Evolutionary conservation across 768 basidiomycete species (phyloP), one percentile per base, ranked within the genome.

Genomic region (Melanogaster broomeanus): DNA sequence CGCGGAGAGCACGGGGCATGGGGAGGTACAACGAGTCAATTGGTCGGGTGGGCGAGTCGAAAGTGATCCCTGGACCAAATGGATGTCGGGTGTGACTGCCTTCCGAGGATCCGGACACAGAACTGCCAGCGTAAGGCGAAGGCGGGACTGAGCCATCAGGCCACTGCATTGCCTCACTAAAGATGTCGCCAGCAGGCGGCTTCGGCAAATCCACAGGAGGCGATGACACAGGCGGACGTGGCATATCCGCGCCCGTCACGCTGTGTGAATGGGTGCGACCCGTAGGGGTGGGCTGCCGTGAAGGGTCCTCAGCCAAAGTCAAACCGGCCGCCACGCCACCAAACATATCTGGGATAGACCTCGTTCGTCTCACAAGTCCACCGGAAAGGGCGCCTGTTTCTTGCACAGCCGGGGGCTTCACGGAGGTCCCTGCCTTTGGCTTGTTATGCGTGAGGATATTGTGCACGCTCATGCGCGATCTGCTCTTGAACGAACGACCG

Each of bases 221-320:
- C n/a, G 55, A 54, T 3, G 64, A 50, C 12, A 66, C 37, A 1
- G 69, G 59, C 3, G 66, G 69, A 11, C 79, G 79, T 19, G 81
- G 78, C 40, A 82, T 72, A 51, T 91, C 87, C 12, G 79, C 82
- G 2, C 81, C 82, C 1, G 88, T 90, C 16, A 91, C 88, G 66
- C 87, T 90, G 56, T 88, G 85, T 3, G 89, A 89, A 60, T 91
- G 89, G 3, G 77, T 81, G 22, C 88, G 82, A 35, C 84, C 86
- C 1, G 71, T 66, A 4, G 68, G 58, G 0, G 66, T 59, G 19
- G 68, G 69, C 53, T 60, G 66, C 45, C 56, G 63, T 42, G 49
- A 70, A 33, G 56, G 57, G 21, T 59, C 62, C 71, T 52, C 70
- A 60, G 50, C 67, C 74, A 69, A 58, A 42, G 60, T 52, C 43